phyloP scores from a whole-genome alignment of 192 early-diverging fungal species.

The Thoreauomyces humboldtii region DNA sequence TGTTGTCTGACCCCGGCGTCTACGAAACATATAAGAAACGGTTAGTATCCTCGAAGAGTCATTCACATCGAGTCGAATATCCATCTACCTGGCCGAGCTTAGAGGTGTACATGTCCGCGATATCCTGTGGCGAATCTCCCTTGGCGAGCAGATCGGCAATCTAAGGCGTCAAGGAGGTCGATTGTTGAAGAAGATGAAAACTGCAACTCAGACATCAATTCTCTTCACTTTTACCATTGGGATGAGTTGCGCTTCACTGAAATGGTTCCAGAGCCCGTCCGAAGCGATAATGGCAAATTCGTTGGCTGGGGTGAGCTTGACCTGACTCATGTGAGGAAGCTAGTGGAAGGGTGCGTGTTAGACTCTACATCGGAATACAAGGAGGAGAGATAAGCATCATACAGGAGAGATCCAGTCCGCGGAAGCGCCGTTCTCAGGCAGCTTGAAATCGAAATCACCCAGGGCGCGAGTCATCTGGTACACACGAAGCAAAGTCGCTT shows the following conservation, averaged over 20 bases:
- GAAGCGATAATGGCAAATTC: slow-evolving; percentile 29
- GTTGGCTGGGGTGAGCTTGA: not conserved
- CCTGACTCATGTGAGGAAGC: slow-evolving; percentile 13
- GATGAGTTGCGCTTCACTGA: slow-evolving; percentile 5
- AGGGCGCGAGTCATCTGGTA: slow-evolving; percentile 29
- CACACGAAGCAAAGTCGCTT: no score
- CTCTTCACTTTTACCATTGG: slow-evolving; percentile 10
- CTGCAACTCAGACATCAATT: not conserved
- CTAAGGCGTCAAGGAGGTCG: no score
- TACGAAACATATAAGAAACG: not conserved
- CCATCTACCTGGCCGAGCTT: slow-evolving; percentile 21
- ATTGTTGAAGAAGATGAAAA: no score
- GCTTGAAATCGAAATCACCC: slow-evolving; percentile 33
- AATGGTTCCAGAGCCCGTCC: slow-evolving; percentile 28
- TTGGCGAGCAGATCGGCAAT: slow-evolving; percentile 23
- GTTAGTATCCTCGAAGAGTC: not conserved
- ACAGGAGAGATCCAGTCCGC: slow-evolving; percentile 34
- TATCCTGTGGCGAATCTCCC: slow-evolving; percentile 20
- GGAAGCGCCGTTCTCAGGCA: slow-evolving; percentile 16
- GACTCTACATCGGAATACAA: not conserved
- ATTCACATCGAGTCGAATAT: not conserved
- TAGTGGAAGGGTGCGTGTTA: not conserved
- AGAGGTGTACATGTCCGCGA: slow-evolving; percentile 6
- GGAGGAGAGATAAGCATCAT: not conserved
- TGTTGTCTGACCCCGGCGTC: slow-evolving; percentile 20